These are phyloP conservation scores for Cinnamomum micranthum DNA, from an alignment of 164 flowering plant species.

Conservation along the genomic window DNA sequence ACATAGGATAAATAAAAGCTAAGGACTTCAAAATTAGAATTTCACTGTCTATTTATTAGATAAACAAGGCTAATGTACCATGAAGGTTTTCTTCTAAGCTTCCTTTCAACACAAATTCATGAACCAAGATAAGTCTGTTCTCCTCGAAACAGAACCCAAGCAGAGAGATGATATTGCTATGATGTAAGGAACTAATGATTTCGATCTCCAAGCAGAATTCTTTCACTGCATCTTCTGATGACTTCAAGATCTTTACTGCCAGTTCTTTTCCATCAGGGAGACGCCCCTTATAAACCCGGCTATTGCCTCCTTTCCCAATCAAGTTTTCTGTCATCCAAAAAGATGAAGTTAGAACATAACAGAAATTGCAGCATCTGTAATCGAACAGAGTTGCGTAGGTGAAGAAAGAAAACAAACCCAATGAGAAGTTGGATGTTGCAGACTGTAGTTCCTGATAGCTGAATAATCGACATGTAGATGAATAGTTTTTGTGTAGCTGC, in stretches of 20 bases:
- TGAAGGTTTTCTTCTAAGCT: slow-evolving; percentile 93
- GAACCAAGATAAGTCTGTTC: slow-evolving; percentile 66
- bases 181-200: slow-evolving; percentile 69
- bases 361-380: neutral
- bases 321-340: slow-evolving; percentile 51
- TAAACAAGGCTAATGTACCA: slow-evolving; percentile 35
- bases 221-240: slow-evolving; percentile 58
- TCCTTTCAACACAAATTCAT: slow-evolving; percentile 76
- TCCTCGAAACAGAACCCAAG: slow-evolving; percentile 83
- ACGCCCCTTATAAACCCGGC: slow-evolving; percentile 74
- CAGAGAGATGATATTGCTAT: slow-evolving; percentile 73
- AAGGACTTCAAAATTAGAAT: neutral
- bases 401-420: slow-evolving; percentile 43
- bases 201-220: slow-evolving; percentile 82
- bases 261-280: slow-evolving; percentile 78
- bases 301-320: slow-evolving; percentile 92
- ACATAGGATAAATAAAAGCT: neutral
- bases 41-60: neutral
- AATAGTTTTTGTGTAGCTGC: slow-evolving; percentile 62
- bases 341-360: neutral
- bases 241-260: slow-evolving; percentile 84
- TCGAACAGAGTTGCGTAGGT: neutral
- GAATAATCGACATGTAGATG: slow-evolving; percentile 73
- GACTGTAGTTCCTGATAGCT: slow-evolving; percentile 54
- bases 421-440: slow-evolving; percentile 65